phyloP scores from a whole-genome alignment of 179 eudicot species.

The Heliamphora pulchella region DNA sequence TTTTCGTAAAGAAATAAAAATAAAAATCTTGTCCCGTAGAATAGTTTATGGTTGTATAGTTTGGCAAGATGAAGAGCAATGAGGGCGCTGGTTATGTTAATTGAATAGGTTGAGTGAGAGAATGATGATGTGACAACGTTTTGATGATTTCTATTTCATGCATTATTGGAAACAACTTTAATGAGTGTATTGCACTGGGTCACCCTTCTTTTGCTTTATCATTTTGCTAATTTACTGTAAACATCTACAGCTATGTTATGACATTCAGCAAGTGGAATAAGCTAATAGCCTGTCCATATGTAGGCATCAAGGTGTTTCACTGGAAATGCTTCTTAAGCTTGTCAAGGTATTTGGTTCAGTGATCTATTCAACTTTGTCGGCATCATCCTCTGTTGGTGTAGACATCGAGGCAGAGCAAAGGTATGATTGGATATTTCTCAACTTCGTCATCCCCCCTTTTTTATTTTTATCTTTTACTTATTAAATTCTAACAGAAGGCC shows the following conservation, averaged over 20 bases:
- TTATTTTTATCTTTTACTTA: background rate
- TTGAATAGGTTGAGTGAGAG: background rate
- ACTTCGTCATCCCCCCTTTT: background rate
- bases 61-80: background rate
- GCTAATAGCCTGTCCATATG: constrained; percentile 1
- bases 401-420: constrained; percentile 98
- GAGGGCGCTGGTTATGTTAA: background rate
- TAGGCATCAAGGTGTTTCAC: constrained; percentile 76
- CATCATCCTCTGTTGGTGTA: constrained; percentile 84
- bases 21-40: too few species aligned
- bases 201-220: too few species aligned
- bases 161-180: too few species aligned
- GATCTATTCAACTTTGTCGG: constrained; percentile 77
- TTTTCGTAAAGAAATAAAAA: too few species aligned
- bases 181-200: too few species aligned
- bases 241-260: background rate
- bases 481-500: background rate
- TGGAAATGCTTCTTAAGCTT: constrained; percentile 79
- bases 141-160: background rate
- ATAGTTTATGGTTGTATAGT: background rate
- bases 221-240: too few species aligned
- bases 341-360: constrained; percentile 87
- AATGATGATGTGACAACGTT: background rate
- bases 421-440: constrained; percentile 27
- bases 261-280: constrained; percentile 1